phyloP scores from a whole-genome alignment of 176 grass and related monocot species.

The Elymus sibiricus region DNA sequence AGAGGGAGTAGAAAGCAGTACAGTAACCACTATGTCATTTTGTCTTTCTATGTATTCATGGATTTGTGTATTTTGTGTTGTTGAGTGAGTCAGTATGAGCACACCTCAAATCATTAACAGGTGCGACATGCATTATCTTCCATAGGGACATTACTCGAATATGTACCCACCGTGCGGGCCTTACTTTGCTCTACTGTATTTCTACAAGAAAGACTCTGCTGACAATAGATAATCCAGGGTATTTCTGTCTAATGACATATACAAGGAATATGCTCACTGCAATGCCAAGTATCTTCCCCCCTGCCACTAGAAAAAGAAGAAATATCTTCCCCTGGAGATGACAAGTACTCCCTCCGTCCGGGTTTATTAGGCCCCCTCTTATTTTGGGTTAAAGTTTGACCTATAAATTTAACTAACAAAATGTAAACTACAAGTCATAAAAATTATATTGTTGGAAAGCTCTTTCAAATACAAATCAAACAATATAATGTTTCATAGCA shows the following conservation, averaged over 20 bases:
- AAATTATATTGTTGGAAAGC: too few relatives aligned
- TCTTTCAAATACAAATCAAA: too few relatives aligned
- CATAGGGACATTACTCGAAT: neutral
- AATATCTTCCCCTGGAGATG: neutral
- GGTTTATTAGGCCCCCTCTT: too few relatives aligned
- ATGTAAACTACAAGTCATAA: too few relatives aligned
- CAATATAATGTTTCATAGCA: too few relatives aligned
- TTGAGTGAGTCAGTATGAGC: neutral
- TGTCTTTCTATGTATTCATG: neutral
- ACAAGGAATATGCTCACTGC: neutral
- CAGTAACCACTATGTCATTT: neutral
- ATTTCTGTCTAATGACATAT: neutral
- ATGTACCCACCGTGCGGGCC: neutral
- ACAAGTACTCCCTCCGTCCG: too few relatives aligned
- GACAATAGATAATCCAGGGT: neutral
- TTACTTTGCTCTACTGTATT: neutral
- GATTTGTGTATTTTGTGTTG: constrained; percentile 1
- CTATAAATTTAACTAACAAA: too few relatives aligned
- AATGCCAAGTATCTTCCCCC: neutral
- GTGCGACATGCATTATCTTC: neutral
- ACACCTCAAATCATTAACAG: neutral
- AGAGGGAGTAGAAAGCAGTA: neutral
- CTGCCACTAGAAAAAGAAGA: neutral
- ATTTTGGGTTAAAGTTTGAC: too few relatives aligned
- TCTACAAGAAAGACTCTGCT: neutral